Percentiles rank a stretch among this genome's conserved stretches.
These are phyloP conservation scores for Candida methanosorbosa DNA, from an alignment of 805 yeast genomes.

Conservation along the genomic window DNA sequence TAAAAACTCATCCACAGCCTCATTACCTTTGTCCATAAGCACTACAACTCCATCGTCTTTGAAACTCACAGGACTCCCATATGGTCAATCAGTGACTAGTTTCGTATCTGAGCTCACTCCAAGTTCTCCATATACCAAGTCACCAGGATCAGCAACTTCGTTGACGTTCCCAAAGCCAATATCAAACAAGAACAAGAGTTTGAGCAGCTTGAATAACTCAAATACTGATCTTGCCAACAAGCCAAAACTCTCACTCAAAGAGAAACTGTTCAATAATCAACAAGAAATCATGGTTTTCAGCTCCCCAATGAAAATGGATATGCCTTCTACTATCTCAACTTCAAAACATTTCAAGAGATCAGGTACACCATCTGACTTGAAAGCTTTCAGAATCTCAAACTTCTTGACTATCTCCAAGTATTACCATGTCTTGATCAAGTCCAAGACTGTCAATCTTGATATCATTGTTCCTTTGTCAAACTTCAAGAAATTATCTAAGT, in stretches of 20 bases:
- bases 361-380: background rate
- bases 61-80: too few species aligned
- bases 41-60: background rate
- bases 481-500: conserved; percentile 4
- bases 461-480: conserved; percentile 4
- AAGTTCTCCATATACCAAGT: background rate
- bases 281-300: conserved; percentile 1
- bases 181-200: background rate
- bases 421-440: background rate
- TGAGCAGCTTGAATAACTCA: too few species aligned
- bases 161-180: conserved; percentile 1
- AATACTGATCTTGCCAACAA: too few species aligned
- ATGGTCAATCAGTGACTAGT: too few species aligned
- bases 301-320: background rate
- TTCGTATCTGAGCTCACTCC: background rate
- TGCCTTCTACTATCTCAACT: background rate
- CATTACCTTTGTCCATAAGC: background rate
- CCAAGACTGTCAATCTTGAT: conserved; percentile 2
- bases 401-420: background rate
- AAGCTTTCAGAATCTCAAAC: background rate
- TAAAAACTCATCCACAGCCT: background rate
- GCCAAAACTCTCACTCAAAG: too few species aligned
- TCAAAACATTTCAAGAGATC: background rate
- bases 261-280: conserved; percentile 1
- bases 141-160: background rate